Percentiles rank a stretch among this genome's conserved stretches.
These are phyloP conservation scores for Sugiyamaella sp. DNA, from an alignment of 1,139 yeast genomes.

Conservation along the genomic window DNA sequence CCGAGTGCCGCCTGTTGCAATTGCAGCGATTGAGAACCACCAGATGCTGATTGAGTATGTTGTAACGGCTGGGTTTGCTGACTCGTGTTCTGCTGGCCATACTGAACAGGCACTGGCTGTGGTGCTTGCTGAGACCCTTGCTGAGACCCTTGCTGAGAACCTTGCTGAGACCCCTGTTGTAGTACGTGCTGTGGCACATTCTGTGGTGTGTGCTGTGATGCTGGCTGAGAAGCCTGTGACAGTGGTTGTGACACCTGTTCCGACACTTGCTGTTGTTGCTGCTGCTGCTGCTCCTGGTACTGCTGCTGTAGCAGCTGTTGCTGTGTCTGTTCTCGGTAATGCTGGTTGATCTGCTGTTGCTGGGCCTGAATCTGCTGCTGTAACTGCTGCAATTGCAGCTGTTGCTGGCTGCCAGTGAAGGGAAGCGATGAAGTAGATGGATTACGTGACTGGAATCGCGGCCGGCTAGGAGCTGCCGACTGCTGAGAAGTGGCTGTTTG, in stretches of 20 bases:
- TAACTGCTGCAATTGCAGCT: conserved; percentile 22
- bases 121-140: no score
- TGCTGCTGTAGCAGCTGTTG: conserved; percentile 8
- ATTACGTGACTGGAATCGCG: conserved; percentile 34
- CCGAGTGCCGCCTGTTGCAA: no score
- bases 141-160: no score
- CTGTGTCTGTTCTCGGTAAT: conserved; percentile 6
- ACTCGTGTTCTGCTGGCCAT: no score
- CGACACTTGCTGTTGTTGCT: conserved; percentile 6
- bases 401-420: conserved; percentile 16
- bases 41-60: no score
- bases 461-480: conserved; percentile 30
- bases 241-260: background rate
- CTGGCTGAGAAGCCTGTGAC: background rate
- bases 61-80: no score
- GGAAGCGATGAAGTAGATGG: conserved; percentile 35
- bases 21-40: no score
- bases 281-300: conserved; percentile 12
- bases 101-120: no score
- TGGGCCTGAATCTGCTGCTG: conserved; percentile 26
- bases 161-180: no score
- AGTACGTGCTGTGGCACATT: no score
- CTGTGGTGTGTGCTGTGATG: background rate
- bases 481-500: conserved; percentile 25
- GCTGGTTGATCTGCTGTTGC: conserved; percentile 16